Percentiles rank a stretch among this genome's conserved stretches.
Conservation (phyloP, 106 monocot species). For the Dioscorea dumetorum region DNA sequence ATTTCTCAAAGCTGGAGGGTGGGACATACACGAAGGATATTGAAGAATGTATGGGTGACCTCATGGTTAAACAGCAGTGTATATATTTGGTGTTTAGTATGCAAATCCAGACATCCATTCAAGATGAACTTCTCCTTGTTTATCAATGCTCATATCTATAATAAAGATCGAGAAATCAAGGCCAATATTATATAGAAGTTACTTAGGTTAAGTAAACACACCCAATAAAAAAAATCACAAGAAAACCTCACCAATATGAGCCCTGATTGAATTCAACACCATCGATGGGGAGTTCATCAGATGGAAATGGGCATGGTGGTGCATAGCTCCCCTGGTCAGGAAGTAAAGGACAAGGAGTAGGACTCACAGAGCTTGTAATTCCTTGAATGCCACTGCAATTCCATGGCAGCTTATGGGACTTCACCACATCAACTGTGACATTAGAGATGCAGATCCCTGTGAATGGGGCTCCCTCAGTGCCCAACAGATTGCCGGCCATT, state of each 20-base stretch:
- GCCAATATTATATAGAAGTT: not conserved
- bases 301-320: slow-evolving; percentile 14
- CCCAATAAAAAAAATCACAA: too few species aligned
- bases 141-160: too few species aligned
- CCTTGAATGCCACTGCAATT: slow-evolving; percentile 25
- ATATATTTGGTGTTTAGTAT: too few species aligned
- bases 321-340: not conserved
- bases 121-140: too few species aligned
- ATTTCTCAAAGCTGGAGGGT: too few species aligned
- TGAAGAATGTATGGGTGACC: too few species aligned
- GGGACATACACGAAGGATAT: too few species aligned
- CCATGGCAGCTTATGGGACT: slow-evolving; percentile 24
- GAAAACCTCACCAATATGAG: not conserved
- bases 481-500: slow-evolving; percentile 20
- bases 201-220: too few species aligned
- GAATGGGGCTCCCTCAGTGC: slow-evolving; percentile 9
- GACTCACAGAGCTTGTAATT: slow-evolving; percentile 12
- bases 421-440: slow-evolving; percentile 11
- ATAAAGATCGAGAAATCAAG: too few species aligned
- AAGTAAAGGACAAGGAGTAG: slow-evolving; percentile 10
- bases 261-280: slow-evolving; percentile 8
- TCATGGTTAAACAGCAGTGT: too few species aligned
- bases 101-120: too few species aligned
- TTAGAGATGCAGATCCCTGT: slow-evolving; percentile 30
- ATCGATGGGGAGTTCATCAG: slow-evolving; percentile 15